Evolutionary conservation across 148 eudicot genomes (phyloP), one percentile per base, ranked within the genome.

Genomic region (Spergularia marina): DNA sequence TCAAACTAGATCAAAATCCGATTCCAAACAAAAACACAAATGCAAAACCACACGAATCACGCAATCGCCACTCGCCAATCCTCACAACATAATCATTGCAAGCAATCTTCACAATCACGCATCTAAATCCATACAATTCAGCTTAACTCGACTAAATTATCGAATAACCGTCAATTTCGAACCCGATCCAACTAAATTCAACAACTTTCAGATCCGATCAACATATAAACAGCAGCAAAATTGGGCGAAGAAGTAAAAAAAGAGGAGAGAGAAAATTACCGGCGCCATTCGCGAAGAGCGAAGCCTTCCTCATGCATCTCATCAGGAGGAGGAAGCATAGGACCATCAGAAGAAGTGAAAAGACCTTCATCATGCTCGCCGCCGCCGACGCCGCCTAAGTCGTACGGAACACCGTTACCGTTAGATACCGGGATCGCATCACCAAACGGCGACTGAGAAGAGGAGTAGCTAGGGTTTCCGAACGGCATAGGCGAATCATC

Each of bases 281-380:
- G 86, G 36, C 96, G 91, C 98, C 98, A 95, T 72, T 95, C 97
- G 10, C 98, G 90, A 63, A 94, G 90, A 72, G 97, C 98, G 12
- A 71, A 82, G 0, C 93, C 98, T 81, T 89, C 91, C 74, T 94
- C 98, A 0, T 79, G 76, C 97, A 94, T 90, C 69, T 91, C 92
- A 77, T 77, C 79, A 13, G 96, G 96, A 41, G 92, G 90, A 10
- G 97, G 99, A 58, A 92, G 90, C 62, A 90, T 75, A 51, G 99
- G 99, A 52, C 98, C 98, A 61, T 92, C 98, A 16, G 89, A 84
- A 12, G 85, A 65, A 54, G 36, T 14, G 75, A 94, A 91, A 41
- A 95, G 41, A 20, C 96, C 97, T 6, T 87, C 93, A 12, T 86
- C 81, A 70, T 89, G 36, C 36, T 30, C 94, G 51, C 18, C 62